Evolutionary conservation across 805 yeast genomes (phyloP).

Genomic region (Barnettozyma californica): DNA sequence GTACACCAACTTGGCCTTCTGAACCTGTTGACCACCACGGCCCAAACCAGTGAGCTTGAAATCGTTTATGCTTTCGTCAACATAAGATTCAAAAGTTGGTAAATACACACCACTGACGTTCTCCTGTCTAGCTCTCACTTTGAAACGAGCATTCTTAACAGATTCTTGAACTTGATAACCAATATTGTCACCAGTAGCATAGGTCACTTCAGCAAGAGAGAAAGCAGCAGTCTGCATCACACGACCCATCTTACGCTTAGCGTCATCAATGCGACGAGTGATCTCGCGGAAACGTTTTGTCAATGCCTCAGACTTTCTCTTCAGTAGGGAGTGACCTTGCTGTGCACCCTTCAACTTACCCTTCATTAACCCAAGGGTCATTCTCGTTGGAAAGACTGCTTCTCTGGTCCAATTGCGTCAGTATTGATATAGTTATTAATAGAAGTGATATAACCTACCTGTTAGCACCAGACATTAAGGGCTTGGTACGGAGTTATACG

Average conservation of each 20-base stretch:
- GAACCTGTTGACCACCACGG: slow-evolving; percentile 97
- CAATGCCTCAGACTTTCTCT: slow-evolving; percentile 94
- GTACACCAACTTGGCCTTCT: slow-evolving; percentile 87
- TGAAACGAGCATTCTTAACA: slow-evolving; percentile 85
- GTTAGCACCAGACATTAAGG: slow-evolving; percentile 20
- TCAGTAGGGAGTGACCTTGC: slow-evolving; percentile 88
- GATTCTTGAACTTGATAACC: slow-evolving; percentile 94
- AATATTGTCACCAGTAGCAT: slow-evolving; percentile 95
- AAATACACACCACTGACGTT: slow-evolving; percentile 93
- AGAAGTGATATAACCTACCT: slow-evolving; percentile 13
- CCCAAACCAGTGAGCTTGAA: slow-evolving; percentile 96
- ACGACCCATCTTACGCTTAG: slow-evolving; percentile 95
- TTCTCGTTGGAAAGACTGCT: slow-evolving; percentile 95
- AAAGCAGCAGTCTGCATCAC: slow-evolving; percentile 98
- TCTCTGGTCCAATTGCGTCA: slow-evolving; percentile 46
- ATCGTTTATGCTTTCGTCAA: slow-evolving; percentile 83
- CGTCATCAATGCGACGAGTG: slow-evolving; percentile 79
- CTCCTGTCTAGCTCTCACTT: slow-evolving; percentile 87
- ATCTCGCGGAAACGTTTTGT: slow-evolving; percentile 96
- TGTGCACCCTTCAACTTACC: slow-evolving; percentile 94
- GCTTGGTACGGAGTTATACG: background rate
- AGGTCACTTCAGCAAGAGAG: slow-evolving; percentile 93
- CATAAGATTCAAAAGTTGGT: slow-evolving; percentile 85
- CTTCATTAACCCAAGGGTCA: slow-evolving; percentile 95
- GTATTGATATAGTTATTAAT: background rate